Evolutionary conservation across 2,329 filamentous ascomycete species (phyloP), one percentile per base, ranked within the genome.

Genomic region (Monosporascus sp.): DNA sequence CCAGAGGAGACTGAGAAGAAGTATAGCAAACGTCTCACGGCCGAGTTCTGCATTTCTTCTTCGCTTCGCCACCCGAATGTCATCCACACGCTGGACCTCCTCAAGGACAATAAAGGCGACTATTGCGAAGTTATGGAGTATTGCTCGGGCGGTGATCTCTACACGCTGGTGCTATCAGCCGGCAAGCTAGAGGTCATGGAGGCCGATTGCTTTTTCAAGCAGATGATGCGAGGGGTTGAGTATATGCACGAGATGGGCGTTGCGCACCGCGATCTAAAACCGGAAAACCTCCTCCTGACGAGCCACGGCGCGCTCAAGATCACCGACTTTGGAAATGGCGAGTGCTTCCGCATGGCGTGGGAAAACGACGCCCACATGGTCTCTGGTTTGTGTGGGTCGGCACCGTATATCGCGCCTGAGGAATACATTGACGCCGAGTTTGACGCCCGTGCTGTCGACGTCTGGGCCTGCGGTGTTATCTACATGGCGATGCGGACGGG

Each of bases 111-210:
- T 63, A 97, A 97, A 74, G 94, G 94, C 55, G 91, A 96, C 68
- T 97, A 94, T 72, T 99, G 94, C 72, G 94, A 99, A 71, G 94
- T 99, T 50, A 99, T 99, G 94, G 94, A 99, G 73, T 99, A 94
- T 68, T 99, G 94, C 69, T 92, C 93, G 38, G 94, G 94, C 56
- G 94, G 94, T 55, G 94, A 99, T 69, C 78, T 99, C 24, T 97
- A 97, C 72, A 97, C 91, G 0, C 80, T 99, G 5, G 88, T 99
- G 20, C 83, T 97, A 31, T 86, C 94, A 7, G 91, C 91, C 38
- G 90, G 90, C 55, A 96, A 96, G 72, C 85, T 99, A 20, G 92
- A 94, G 69, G 90, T 95, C 31, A 79, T 85, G 56, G 94, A 99
- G 72, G 93, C 94, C 55, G 94, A 99, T 70, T 99, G 94, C 74